A percentile compares a stretch with the other conserved stretches of the same genome.
Conservation (phyloP, 306 rosid species). For the Canavalia ensiformis region DNA sequence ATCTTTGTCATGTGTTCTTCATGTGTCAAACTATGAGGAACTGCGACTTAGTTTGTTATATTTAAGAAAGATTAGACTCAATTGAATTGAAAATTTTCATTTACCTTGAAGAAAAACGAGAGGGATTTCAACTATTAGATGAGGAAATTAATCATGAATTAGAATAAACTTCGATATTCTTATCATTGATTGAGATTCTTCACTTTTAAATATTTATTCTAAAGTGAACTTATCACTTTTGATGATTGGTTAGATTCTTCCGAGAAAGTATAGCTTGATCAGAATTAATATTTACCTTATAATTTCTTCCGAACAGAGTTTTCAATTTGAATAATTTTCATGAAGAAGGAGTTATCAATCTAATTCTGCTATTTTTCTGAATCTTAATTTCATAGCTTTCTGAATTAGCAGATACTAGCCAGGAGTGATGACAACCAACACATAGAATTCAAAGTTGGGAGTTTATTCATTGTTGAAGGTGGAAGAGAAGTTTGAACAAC, state of each 20-base stretch:
- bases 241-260: neutral
- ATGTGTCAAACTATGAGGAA: neutral
- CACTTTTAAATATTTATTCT: neutral
- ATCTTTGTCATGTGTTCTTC: constrained; percentile 22
- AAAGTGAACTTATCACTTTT: neutral
- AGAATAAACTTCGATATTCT: neutral
- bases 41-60: neutral
- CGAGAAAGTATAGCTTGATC: neutral
- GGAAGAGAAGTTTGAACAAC: constrained; percentile 18
- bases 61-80: neutral
- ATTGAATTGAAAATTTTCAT: neutral
- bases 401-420: constrained; percentile 36
- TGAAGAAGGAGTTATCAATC: neutral
- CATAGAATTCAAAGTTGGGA: constrained; percentile 5
- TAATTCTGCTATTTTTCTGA: constrained; percentile 9
- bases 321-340: constrained; percentile 19
- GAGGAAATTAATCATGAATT: neutral
- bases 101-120: neutral
- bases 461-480: constrained; percentile 12
- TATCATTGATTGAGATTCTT: neutral
- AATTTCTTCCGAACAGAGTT: neutral
- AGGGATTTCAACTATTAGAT: neutral
- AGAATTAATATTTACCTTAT: neutral
- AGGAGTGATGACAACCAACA: neutral
- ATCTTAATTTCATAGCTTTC: constrained; percentile 18